A percentile compares a stretch with the other conserved stretches of the same genome.
Evolutionary conservation across 345 rosid species (phyloP).

Genomic region (Salix viminalis): DNA sequence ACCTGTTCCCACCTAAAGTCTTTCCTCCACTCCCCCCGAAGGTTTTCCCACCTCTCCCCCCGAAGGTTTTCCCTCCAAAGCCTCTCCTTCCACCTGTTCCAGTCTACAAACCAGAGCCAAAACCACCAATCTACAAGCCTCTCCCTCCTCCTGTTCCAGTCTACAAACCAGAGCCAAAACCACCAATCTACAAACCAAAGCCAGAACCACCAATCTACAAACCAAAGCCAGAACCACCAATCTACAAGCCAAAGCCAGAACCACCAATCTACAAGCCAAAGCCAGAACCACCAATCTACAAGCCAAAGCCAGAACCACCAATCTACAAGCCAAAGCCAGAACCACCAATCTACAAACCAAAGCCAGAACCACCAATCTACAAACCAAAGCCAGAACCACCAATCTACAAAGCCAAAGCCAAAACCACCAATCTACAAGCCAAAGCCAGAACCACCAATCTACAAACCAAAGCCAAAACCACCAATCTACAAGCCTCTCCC

Average conservation of each 20-base stretch:
- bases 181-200: background rate
- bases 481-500: background rate
- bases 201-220: constrained; percentile 4
- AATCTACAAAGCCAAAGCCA: constrained; percentile 4
- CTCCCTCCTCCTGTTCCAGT: constrained; percentile 26
- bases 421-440: background rate
- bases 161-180: background rate
- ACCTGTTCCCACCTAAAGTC: constrained; percentile 19
- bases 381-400: constrained; percentile 7
- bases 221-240: background rate
- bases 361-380: constrained; percentile 4
- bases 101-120: constrained; percentile 5
- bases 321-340: background rate
- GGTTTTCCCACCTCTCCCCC: constrained; percentile 9
- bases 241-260: background rate
- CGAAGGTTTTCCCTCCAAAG: constrained; percentile 1
- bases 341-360: background rate
- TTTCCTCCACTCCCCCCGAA: constrained; percentile 15
- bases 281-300: background rate
- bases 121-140: constrained; percentile 12
- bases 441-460: constrained; percentile 2
- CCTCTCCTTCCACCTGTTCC: constrained; percentile 21
- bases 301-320: background rate
- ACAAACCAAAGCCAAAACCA: constrained; percentile 6
- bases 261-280: background rate